Evolutionary conservation across 257 asterid genomes (phyloP).

Genomic region (Solanum ossicruentum): DNA sequence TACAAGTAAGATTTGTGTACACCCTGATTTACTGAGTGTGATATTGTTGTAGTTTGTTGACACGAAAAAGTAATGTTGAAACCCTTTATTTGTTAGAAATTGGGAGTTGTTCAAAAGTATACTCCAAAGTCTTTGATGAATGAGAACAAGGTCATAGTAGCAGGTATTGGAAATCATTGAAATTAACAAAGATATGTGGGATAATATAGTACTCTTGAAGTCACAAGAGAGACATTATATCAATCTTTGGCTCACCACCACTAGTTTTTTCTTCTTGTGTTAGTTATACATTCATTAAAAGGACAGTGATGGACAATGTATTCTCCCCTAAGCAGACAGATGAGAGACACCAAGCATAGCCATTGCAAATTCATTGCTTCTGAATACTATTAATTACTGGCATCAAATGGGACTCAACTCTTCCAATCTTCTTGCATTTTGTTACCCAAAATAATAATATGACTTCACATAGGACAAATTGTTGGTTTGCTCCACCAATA

Average conservation of each 20-base stretch:
- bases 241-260: background rate
- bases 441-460: background rate
- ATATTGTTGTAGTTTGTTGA: background rate
- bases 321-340: conserved; percentile 8
- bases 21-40: background rate
- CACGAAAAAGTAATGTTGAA: background rate
- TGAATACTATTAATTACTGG: background rate
- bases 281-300: background rate
- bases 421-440: background rate
- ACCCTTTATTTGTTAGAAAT: background rate
- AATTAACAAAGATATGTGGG: background rate
- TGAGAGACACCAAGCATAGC: background rate
- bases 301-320: conserved; percentile 7
- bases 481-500: background rate
- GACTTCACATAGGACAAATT: background rate
- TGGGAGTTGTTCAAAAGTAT: background rate
- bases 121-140: background rate
- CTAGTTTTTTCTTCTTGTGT: background rate
- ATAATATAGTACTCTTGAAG: background rate
- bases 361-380: background rate
- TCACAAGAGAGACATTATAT: background rate
- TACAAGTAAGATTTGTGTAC: background rate
- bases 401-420: background rate
- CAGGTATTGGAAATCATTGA: conserved; percentile 13
- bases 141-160: conserved; percentile 10